These are phyloP conservation scores for Avena eriantha DNA, from an alignment of 176 grass and related monocot species.

Conservation along the genomic window DNA sequence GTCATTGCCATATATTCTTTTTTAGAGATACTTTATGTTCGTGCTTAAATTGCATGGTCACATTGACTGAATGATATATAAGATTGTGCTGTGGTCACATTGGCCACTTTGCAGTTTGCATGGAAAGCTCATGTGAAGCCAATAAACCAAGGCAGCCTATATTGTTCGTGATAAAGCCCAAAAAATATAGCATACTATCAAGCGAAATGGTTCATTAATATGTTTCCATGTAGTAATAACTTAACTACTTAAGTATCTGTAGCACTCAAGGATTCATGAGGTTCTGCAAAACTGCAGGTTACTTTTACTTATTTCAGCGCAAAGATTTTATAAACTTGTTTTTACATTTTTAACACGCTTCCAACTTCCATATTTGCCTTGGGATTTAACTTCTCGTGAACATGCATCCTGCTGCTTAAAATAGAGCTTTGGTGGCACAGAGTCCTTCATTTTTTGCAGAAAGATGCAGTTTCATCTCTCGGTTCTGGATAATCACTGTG, in stretches of 20 bases:
- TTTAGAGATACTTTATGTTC: conserved; percentile 5
- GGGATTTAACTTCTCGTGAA: conserved; percentile 7
- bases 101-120: conserved; percentile 15
- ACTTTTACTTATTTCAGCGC: background rate
- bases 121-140: background rate
- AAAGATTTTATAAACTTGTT: background rate
- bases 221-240: conserved; percentile 18
- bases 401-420: conserved; percentile 8
- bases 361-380: conserved; percentile 18
- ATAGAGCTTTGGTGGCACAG: conserved; percentile 25
- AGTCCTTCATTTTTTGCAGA: background rate
- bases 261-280: background rate
- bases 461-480: background rate
- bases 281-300: background rate
- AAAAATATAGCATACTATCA: background rate
- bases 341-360: conserved; percentile 24
- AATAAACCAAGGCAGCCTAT: conserved; percentile 19
- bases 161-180: background rate
- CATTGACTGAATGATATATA: conserved; percentile 14
- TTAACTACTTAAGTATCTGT: background rate
- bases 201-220: background rate
- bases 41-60: conserved; percentile 16
- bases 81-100: background rate
- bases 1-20: conserved; percentile 46
- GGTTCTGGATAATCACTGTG: conserved; percentile 6